Base-by-base conservation (phyloP, 2,329 filamentous ascomycete species). In the Ceratocystis huliohia region DNA sequence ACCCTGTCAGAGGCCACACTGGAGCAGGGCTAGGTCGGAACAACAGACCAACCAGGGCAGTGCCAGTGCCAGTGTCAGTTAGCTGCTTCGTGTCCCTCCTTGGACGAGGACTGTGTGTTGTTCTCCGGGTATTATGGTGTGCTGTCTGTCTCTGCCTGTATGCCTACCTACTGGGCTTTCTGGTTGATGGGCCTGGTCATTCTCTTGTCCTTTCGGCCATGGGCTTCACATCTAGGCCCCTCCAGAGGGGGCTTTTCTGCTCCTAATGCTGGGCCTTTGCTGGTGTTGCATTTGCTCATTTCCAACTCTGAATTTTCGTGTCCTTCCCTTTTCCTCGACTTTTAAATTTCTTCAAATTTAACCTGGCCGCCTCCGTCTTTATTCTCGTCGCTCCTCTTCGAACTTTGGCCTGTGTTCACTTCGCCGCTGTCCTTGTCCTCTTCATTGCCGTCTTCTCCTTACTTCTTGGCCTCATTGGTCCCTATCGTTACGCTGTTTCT, bases 261-360 rank as follows among this genome's bases (percentile, higher is more conserved):
- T 61, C 17, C 56, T 61, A 15, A n/a, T 22, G 8, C 56, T 37
- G 48, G 48, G 48, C 6, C 48, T 25, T 20, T 53, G 48, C 48
- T 59, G 28, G 56, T 37, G 56, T 59, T 59, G 56, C 56, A 59
- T 59, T 59, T 59, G 56, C 56, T 59, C 56, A 46, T 63, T 63
- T 46, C 20, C 37, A 44, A 6, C 13, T 45, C 20, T 15, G 20
- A 22, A 53, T 53, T 46, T 63, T 25, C 30, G n/a, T 41, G 7
- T 44, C 20, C 22, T 63, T 61, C 30, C 37, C 25, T 25, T 13
- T 63, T 17, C 37, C 28, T 25, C 5, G n/a, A 22, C 20, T 62
- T 33, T 20, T 13, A n/a, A 37, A 45, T 63, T 41, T 41, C 37
- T 41, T 46, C 61, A 63, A 37, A 45, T 44, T 46, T 62, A 44